Evolutionary conservation across 805 yeast genomes (phyloP).

Genomic region (Brettanomyces custersianus): DNA sequence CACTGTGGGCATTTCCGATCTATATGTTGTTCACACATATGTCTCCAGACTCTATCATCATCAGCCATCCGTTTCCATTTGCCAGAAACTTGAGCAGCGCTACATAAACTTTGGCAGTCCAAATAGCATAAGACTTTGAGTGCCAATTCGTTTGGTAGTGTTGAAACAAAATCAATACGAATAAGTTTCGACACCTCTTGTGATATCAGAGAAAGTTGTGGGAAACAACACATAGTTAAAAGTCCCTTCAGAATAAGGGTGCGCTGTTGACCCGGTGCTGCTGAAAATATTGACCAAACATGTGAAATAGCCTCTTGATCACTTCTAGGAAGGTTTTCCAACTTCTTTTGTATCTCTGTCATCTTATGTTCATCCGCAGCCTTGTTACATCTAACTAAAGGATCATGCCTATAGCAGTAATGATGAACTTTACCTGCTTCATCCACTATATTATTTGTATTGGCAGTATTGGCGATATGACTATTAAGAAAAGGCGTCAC

Average conservation of each 20-base stretch:
- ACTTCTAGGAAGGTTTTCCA: slow-evolving; percentile 52
- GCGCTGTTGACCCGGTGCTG: slow-evolving; percentile 63
- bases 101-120: slow-evolving; percentile 89
- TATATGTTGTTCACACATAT: slow-evolving; percentile 96
- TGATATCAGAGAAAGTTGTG: slow-evolving; percentile 80
- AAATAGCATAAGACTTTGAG: slow-evolving; percentile 79
- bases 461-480: slow-evolving; percentile 28
- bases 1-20: slow-evolving; percentile 96
- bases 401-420: slow-evolving; percentile 91
- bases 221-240: slow-evolving; percentile 86
- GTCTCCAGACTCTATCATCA: slow-evolving; percentile 96
- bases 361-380: slow-evolving; percentile 55
- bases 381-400: slow-evolving; percentile 69
- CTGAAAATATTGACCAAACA: slow-evolving; percentile 77
- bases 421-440: too few relatives aligned
- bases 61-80: slow-evolving; percentile 88
- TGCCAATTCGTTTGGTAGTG: slow-evolving; percentile 79
- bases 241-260: slow-evolving; percentile 75
- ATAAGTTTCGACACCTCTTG: slow-evolving; percentile 72
- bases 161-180: slow-evolving; percentile 79
- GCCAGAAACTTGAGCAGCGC: slow-evolving; percentile 85
- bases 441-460: slow-evolving; percentile 36
- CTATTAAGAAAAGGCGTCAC: slow-evolving; percentile 28
- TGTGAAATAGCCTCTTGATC: slow-evolving; percentile 75
- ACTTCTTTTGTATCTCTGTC: slow-evolving; percentile 49